Evolutionary conservation across 352 stramenopile genomes (phyloP).

Genomic region (Blastocystis hominis): DNA sequence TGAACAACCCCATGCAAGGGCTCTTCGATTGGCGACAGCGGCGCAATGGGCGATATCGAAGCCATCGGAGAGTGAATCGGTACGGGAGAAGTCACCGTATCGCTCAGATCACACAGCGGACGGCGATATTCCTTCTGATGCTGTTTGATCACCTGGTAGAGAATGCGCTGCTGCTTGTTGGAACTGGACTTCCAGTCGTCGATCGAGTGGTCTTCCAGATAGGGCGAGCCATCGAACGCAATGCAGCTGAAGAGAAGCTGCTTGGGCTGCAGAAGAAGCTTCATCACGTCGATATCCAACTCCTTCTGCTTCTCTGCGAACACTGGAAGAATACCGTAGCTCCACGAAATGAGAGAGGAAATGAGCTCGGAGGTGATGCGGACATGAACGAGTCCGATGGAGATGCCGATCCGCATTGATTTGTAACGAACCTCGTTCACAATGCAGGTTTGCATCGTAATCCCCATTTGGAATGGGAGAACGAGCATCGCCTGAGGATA

Average conservation of each 20-base stretch:
- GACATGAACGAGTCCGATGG: not conserved
- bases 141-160: not conserved
- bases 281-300: constrained; percentile 16
- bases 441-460: not conserved
- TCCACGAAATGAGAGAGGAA: not conserved
- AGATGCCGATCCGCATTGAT: not conserved
- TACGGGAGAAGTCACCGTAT: not conserved
- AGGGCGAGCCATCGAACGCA: not conserved
- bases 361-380: not conserved
- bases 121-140: not conserved
- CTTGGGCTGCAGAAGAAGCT: constrained; percentile 29
- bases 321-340: not conserved
- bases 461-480: not conserved
- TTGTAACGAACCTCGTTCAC: constrained; percentile 32
- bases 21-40: not conserved
- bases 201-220: not conserved
- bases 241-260: constrained; percentile 53
- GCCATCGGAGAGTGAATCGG: not conserved
- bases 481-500: not conserved
- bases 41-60: not conserved
- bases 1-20: constrained; percentile 17
- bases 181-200: not conserved
- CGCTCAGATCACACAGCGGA: not conserved
- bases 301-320: constrained; percentile 17
- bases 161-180: not conserved